Evolutionary conservation across 2,329 filamentous ascomycete species (phyloP).

Genomic region (Ramularia collo-cygni): DNA sequence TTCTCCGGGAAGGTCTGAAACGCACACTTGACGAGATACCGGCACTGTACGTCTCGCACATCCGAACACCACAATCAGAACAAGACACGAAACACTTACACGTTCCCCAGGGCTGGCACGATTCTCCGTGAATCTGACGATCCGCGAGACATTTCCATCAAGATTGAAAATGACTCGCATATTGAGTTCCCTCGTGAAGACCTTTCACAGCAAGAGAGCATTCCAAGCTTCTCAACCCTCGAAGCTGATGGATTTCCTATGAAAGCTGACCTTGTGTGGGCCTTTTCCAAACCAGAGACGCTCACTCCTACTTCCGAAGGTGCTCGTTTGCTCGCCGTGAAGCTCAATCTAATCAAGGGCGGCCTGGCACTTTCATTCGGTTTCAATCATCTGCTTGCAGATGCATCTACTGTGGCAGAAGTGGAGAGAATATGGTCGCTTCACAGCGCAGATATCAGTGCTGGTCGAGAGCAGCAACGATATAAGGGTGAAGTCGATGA

Average conservation of each 20-base stretch:
- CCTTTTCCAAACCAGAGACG: conserved; percentile 7
- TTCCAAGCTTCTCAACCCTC: conserved; percentile 10
- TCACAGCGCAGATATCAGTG: conserved; percentile 13
- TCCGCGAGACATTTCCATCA: conserved; percentile 11
- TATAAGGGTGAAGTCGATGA: conserved; percentile 6
- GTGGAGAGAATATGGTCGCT: conserved; percentile 15
- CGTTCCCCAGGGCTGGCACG: conserved; percentile 5
- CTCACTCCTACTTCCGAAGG: conserved; percentile 10
- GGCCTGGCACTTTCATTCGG: conserved; percentile 13
- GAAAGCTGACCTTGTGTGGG: conserved; percentile 4
- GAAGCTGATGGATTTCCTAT: conserved; percentile 10
- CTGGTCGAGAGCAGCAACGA: neutral
- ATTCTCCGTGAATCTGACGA: conserved; percentile 8
- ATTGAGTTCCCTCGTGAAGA: conserved; percentile 12
- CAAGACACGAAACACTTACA: no score
- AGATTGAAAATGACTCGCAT: conserved; percentile 7
- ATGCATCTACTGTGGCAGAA: conserved; percentile 9
- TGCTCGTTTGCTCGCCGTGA: conserved; percentile 9
- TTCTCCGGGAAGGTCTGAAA: conserved; percentile 11
- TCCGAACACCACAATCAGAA: no score
- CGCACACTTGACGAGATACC: conserved; percentile 13
- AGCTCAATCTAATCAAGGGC: conserved; percentile 13
- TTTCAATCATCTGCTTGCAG: conserved; percentile 15
- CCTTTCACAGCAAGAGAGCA: conserved; percentile 1
- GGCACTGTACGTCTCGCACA: conserved; percentile 1